Base-by-base conservation (phyloP, 2,329 filamentous ascomycete species). In the Hymenoscyphus fructigenus region DNA sequence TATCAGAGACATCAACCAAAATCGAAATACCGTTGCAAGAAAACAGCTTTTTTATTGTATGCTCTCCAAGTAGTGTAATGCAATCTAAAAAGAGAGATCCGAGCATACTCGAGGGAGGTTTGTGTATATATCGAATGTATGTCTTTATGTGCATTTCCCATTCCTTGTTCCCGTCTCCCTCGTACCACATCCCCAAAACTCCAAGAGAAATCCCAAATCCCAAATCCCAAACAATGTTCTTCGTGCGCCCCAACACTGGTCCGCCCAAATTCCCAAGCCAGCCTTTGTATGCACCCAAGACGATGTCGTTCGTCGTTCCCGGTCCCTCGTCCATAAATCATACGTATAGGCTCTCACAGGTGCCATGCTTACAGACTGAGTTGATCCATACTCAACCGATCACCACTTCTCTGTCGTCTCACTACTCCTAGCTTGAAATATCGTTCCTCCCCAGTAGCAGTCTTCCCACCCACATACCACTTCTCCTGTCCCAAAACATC, bases 391-490 rank as follows among this genome's bases (percentile, higher is more conserved):
- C 90, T 93, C 71, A 93, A 76, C 53, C 90, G 83, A 75, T 93
- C 91, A 62, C 89, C 88, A 76, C 91, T 93, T 73, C 87, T 82
- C 64, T 91, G 87, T 63, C 90, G 80, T 75, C 88, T 85, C 59
- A 93, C 87, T 69, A 93, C 90, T 55, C 90, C 90, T 56, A 93
- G 79, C 79, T 92, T 92, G 77, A 93, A 93, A 79, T 92, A 93
- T 73, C 86, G 85, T 75, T 93, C 91, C 73, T 93, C 91, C n/a
- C 91, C 91, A 1, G 79, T 83, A 0, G 90, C 89, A 32, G 90
- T 93, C 73, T 89, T 81, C 6, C 91, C 91, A 26, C 91, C 91
- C 62, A 93, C 91, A 73, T 93, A 93, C 89, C 90, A 92, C 78
- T 91, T 92, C 69, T 93, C 91, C 1, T 85, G 84, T 1, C 88